A percentile compares a stretch with the other conserved stretches of the same genome.
Conservation (phyloP, 1,284 basidiomycete genomes). For the Rhodotorula sp. region DNA sequence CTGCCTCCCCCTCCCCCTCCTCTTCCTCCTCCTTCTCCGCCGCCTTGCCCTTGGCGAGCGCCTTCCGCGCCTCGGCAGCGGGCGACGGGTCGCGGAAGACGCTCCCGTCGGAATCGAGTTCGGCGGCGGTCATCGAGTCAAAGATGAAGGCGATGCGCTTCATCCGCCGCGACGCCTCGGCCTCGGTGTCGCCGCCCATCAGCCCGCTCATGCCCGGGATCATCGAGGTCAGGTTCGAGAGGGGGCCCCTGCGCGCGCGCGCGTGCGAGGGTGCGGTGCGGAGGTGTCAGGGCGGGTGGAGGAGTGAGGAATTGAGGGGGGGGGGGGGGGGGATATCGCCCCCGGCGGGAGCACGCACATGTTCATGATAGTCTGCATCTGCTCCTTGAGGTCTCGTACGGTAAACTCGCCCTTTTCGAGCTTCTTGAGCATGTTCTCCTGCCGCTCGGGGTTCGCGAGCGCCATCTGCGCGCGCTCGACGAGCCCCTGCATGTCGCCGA, state of each 20-base stretch:
- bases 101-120: constrained; percentile 94
- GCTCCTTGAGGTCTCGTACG: constrained; percentile 96
- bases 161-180: constrained; percentile 78
- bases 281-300: background rate
- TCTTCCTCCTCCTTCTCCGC: constrained; percentile 26
- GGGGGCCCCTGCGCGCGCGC: constrained; percentile 71
- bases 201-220: constrained; percentile 93
- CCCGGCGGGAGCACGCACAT: constrained; percentile 72
- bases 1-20: constrained; percentile 23
- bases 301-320: background rate
- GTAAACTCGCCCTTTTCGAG: constrained; percentile 94
- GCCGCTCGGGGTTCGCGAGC: constrained; percentile 88
- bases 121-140: constrained; percentile 90
- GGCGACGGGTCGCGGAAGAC: constrained; percentile 59
- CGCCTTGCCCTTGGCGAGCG: constrained; percentile 13
- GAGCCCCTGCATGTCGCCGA: constrained; percentile 94
- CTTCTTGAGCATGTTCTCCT: constrained; percentile 98
- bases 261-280: background rate
- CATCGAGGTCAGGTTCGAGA: constrained; percentile 98
- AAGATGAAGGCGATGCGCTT: constrained; percentile 99
- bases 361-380: constrained; percentile 95
- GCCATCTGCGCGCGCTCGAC: constrained; percentile 98
- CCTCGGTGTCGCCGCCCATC: constrained; percentile 76
- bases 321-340: no score
- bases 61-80: background rate